A percentile compares a stretch with the other conserved stretches of the same genome.
Conservation (phyloP, 768 basidiomycete species). For the Leccinum uliginosum region DNA sequence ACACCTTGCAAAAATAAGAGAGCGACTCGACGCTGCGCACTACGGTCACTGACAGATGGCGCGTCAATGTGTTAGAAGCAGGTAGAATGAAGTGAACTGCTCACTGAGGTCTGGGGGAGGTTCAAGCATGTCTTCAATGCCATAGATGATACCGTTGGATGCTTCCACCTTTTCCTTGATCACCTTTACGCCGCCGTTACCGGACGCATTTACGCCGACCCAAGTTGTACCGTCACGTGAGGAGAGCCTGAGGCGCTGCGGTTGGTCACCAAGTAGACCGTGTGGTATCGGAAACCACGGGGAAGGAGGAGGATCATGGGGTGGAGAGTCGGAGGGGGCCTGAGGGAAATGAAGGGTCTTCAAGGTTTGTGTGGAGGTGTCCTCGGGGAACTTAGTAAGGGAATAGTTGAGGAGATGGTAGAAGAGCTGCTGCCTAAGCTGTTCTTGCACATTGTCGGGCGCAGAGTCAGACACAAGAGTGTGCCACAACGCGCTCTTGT, state of each 20-base stretch:
- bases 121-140: slow-evolving; percentile 68
- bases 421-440: slow-evolving; percentile 85
- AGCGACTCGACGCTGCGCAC: slow-evolving; percentile 55
- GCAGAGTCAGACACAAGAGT: slow-evolving; percentile 29
- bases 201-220: slow-evolving; percentile 76
- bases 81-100: slow-evolving; percentile 21
- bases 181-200: slow-evolving; percentile 68
- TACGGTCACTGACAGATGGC: slow-evolving; percentile 47
- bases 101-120: slow-evolving; percentile 72
- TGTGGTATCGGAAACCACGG: slow-evolving; percentile 86
- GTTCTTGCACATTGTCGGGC: slow-evolving; percentile 78
- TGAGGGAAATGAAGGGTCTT: slow-evolving; percentile 74
- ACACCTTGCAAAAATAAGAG: slow-evolving; percentile 70
- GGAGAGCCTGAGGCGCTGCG: slow-evolving; percentile 74
- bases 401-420: slow-evolving; percentile 91
- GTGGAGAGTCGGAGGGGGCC: slow-evolving; percentile 48
- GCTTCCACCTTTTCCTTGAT: slow-evolving; percentile 54
- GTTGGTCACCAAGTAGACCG: slow-evolving; percentile 73
- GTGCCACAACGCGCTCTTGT: slow-evolving; percentile 31
- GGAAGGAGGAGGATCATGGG: slow-evolving; percentile 62
- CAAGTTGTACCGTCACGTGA: slow-evolving; percentile 43
- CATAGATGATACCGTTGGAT: slow-evolving; percentile 74
- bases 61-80: not conserved
- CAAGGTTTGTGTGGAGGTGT: slow-evolving; percentile 36
- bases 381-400: slow-evolving; percentile 43